A percentile compares a stretch with the other conserved stretches of the same genome.
Conservation (phyloP, 768 basidiomycete species). For the Tubosaeta sp. region DNA sequence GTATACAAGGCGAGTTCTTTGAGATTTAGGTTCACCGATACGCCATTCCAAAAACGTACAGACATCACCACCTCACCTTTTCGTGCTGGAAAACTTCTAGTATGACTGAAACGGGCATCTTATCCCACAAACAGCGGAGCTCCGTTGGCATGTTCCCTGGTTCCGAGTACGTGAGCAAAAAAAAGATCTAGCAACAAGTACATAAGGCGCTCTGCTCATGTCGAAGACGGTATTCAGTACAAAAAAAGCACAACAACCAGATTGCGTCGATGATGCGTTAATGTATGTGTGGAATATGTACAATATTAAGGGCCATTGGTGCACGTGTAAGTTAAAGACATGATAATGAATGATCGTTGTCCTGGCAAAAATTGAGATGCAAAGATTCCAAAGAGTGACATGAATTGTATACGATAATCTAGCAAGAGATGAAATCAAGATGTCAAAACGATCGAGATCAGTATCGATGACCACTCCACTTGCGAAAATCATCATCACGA, state of each 20-base stretch:
- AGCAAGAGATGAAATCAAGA: slow-evolving; percentile 33
- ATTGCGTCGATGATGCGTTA: slow-evolving; percentile 27
- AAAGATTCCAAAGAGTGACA: slow-evolving; percentile 31
- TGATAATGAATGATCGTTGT: slow-evolving; percentile 36
- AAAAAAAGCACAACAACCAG: slow-evolving; percentile 18
- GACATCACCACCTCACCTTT: neutral
- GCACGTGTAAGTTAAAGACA: slow-evolving; percentile 32
- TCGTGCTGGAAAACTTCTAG: slow-evolving; percentile 5
- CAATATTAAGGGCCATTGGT: slow-evolving; percentile 32
- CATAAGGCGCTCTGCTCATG: slow-evolving; percentile 25
- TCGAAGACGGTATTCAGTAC: slow-evolving; percentile 23
- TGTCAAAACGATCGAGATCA: slow-evolving; percentile 36
- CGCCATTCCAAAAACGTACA: slow-evolving; percentile 3
- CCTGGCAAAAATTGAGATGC: slow-evolving; percentile 32
- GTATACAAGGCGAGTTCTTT: neutral
- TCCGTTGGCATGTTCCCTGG: slow-evolving; percentile 17
- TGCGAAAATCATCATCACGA: slow-evolving; percentile 45
- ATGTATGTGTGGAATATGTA: slow-evolving; percentile 32
- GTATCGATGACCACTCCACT: slow-evolving; percentile 41
- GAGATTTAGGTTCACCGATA: slow-evolving; percentile 5
- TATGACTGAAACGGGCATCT: neutral
- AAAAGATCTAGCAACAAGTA: slow-evolving; percentile 21
- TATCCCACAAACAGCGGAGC: slow-evolving; percentile 26
- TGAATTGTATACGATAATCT: slow-evolving; percentile 32
- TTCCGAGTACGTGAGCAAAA: slow-evolving; percentile 7